phyloP scores from a whole-genome alignment of 2,329 filamentous ascomycete genomes.

The Hypoxylon sp. region DNA sequence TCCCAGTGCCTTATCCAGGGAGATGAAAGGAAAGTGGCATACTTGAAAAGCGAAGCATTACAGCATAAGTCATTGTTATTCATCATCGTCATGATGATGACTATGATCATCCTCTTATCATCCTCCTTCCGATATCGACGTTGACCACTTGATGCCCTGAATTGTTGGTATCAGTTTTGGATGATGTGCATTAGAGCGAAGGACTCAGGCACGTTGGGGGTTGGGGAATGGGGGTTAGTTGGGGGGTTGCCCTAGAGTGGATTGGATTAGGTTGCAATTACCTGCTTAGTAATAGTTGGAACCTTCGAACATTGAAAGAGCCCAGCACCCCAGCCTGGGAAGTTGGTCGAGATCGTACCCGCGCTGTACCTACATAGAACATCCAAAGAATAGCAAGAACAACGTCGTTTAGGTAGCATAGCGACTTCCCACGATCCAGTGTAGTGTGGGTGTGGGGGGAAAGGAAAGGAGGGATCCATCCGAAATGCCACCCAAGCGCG shows the following conservation, averaged over 20 bases:
- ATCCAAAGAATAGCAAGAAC: conserved; percentile 28
- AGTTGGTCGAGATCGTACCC: conserved; percentile 16
- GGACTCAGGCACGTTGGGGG: conserved; percentile 4
- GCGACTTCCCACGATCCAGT: conserved; percentile 24
- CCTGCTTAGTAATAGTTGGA: conserved; percentile 19
- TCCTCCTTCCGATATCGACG: conserved; percentile 3
- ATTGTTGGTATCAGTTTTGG: conserved; percentile 14
- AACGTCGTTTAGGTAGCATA: conserved; percentile 2
- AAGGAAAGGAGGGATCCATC: conserved; percentile 24
- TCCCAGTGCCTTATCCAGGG: conserved; percentile 5
- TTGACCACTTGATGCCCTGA: neutral
- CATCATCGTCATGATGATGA: conserved; percentile 20
- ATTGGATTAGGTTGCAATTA: neutral
- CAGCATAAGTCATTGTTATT: conserved; percentile 2
- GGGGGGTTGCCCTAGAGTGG: conserved; percentile 13
- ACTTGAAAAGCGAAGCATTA: conserved; percentile 14
- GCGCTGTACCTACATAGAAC: conserved; percentile 31
- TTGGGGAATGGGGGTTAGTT: conserved; percentile 23
- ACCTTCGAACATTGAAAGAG: neutral
- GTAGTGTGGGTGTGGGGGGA: conserved; percentile 8
- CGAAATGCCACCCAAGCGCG: conserved; percentile 14
- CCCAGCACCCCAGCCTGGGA: neutral
- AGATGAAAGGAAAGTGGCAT: conserved; percentile 25
- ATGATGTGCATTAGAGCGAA: conserved; percentile 28
- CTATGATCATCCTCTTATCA: conserved; percentile 9